Percentiles rank a stretch among this genome's conserved stretches.
These are phyloP conservation scores for Trichothecium roseum DNA, from an alignment of 2,329 filamentous ascomycete genomes.

Conservation along the genomic window DNA sequence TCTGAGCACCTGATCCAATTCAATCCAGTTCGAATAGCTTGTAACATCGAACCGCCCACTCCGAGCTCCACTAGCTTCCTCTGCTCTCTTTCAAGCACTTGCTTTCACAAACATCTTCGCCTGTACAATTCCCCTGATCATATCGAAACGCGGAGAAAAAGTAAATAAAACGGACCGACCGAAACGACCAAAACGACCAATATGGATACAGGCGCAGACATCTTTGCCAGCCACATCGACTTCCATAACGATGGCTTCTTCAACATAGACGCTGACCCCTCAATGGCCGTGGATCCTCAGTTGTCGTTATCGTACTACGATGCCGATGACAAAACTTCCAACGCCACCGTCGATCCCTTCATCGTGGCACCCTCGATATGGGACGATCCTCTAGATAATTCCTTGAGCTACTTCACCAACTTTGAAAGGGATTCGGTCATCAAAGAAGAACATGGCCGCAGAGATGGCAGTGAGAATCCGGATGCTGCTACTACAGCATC, in stretches of 20 bases:
- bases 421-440: not conserved
- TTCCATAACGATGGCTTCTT: not conserved
- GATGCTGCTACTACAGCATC: slow-evolving; percentile 4
- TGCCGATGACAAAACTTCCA: slow-evolving; percentile 1
- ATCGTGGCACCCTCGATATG: slow-evolving; percentile 3
- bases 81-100: no score
- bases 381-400: not conserved
- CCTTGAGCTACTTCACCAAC: not conserved
- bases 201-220: no score
- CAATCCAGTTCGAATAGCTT: no score
- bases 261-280: not conserved
- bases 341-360: not conserved
- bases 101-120: no score
- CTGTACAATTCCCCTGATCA: no score
- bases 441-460: not conserved
- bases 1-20: no score
- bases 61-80: no score
- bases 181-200: not conserved
- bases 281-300: slow-evolving; percentile 5
- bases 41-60: no score
- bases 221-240: no score
- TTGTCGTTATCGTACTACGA: slow-evolving; percentile 1
- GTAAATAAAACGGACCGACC: not conserved
- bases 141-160: not conserved
- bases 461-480: not conserved